These are phyloP conservation scores for Sequoia sempervirens DNA, from an alignment of 75 land plant species.

Conservation along the genomic window DNA sequence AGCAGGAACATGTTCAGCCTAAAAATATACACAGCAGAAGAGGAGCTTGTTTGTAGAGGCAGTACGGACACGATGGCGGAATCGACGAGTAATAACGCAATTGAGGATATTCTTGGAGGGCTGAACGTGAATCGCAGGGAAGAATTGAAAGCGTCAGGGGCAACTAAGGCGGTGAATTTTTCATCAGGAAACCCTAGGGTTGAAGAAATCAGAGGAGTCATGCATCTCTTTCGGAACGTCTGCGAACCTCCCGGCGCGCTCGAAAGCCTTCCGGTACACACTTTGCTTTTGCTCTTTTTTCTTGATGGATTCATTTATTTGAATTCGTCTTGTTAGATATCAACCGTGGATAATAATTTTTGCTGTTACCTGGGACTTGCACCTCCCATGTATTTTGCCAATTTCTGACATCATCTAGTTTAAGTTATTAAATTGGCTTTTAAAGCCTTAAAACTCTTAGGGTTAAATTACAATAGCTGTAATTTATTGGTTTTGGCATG, in stretches of 20 bases:
- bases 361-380: background rate
- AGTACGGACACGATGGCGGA: background rate
- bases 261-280: constrained; percentile 34
- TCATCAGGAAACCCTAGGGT: constrained; percentile 94
- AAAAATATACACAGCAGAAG: constrained; percentile 1
- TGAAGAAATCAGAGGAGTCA: constrained; percentile 74
- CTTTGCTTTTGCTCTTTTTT: background rate
- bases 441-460: no score
- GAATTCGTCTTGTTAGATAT: background rate
- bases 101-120: background rate
- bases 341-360: background rate
- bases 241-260: constrained; percentile 9
- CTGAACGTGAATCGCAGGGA: background rate
- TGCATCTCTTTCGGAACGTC: constrained; percentile 62
- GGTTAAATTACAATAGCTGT: no score
- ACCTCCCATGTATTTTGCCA: no score
- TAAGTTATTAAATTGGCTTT: no score
- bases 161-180: constrained; percentile 52
- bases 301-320: background rate
- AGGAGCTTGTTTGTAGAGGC: background rate
- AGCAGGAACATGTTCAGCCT: background rate
- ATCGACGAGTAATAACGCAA: background rate
- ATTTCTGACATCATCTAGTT: no score
- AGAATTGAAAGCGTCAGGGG: constrained; percentile 2
- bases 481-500: no score